phyloP scores from a whole-genome alignment of 306 rosid species.

The Chamaecrista fasciculata region DNA sequence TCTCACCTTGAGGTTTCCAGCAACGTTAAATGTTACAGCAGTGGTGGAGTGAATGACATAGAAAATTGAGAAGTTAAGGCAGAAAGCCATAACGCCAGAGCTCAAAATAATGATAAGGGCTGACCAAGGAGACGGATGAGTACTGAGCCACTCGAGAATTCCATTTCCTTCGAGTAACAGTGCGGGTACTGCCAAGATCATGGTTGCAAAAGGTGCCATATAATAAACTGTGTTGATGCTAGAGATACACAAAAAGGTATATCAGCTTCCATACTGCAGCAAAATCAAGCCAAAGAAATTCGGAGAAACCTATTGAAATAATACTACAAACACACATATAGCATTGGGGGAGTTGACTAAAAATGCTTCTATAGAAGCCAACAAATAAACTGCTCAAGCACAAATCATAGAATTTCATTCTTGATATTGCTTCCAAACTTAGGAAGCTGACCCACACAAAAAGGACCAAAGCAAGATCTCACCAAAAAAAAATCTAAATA shows the following conservation, averaged over 20 bases:
- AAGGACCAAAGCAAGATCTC: constrained; percentile 6
- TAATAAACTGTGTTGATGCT: constrained; percentile 98
- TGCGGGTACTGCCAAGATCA: constrained; percentile 93
- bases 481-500: background rate
- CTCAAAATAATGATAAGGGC: constrained; percentile 72
- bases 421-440: background rate
- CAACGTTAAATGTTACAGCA: constrained; percentile 95
- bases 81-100: constrained; percentile 92
- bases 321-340: background rate
- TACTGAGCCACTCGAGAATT: constrained; percentile 69
- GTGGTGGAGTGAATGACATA: constrained; percentile 98
- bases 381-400: background rate
- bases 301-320: constrained; percentile 10
- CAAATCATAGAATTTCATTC: background rate
- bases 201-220: constrained; percentile 98
- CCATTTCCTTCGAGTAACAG: constrained; percentile 88
- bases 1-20: constrained; percentile 97
- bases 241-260: constrained; percentile 27
- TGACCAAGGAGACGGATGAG: constrained; percentile 55
- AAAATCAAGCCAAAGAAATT: constrained; percentile 17
- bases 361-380: constrained; percentile 2
- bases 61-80: constrained; percentile 94
- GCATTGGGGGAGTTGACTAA: background rate
- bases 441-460: background rate
- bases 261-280: constrained; percentile 26